These are phyloP conservation scores for Nakaseomyces delphensis DNA, from an alignment of 1,139 yeast genomes.

Conservation along the genomic window DNA sequence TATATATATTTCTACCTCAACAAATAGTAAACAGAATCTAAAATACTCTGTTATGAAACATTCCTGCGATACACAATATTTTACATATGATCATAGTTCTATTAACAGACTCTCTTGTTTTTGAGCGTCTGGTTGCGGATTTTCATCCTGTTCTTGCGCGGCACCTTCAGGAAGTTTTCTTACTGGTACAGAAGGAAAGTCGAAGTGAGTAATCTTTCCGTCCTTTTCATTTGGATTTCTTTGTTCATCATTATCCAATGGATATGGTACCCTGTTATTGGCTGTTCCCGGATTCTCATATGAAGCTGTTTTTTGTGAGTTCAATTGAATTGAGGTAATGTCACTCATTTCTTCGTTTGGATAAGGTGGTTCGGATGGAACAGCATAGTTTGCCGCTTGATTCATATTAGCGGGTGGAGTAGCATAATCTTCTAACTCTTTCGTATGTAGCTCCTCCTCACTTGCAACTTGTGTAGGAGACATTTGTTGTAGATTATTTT, in stretches of 20 bases:
- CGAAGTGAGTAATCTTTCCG: slow-evolving; percentile 31
- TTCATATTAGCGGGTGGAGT: slow-evolving; percentile 8
- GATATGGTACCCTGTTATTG: slow-evolving; percentile 13
- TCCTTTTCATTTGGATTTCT: slow-evolving; percentile 6
- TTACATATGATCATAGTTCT: slow-evolving; percentile 26
- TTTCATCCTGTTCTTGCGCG: background rate
- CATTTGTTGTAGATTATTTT: background rate
- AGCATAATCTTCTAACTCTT: slow-evolving; percentile 9
- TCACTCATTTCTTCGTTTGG: slow-evolving; percentile 21
- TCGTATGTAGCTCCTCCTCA: background rate
- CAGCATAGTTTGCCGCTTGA: background rate
- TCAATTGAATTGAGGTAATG: slow-evolving; percentile 7
- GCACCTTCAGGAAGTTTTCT: slow-evolving; percentile 21
- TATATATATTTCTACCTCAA: no score
- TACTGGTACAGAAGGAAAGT: slow-evolving; percentile 36
- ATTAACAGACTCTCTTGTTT: slow-evolving; percentile 28
- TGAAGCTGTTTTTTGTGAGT: background rate
- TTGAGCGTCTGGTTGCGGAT: slow-evolving; percentile 8
- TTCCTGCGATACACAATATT: no score
- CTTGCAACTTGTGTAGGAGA: background rate
- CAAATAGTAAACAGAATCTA: no score
- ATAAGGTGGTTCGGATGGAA: slow-evolving; percentile 23
- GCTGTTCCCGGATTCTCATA: background rate
- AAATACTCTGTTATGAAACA: no score
- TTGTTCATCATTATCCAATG: slow-evolving; percentile 16